Base-by-base conservation (phyloP, 2,329 filamentous ascomycete genomes). In the Apiospora phragmitis region DNA sequence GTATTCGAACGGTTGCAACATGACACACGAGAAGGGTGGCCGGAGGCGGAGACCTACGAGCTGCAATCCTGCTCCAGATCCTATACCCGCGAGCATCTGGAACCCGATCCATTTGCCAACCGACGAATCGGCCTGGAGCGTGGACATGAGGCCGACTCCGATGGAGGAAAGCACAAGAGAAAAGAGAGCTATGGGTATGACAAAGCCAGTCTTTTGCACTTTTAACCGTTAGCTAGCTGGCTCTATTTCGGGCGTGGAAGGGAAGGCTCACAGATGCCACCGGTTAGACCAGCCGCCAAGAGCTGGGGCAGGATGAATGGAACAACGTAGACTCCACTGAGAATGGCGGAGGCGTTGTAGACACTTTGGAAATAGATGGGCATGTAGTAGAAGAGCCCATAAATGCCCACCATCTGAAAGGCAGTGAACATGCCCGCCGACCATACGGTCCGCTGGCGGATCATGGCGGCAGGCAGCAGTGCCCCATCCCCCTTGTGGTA, bases 41-140 rank as follows among this genome's bases (percentile, higher is more conserved):
- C 16, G 18, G 43, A 21, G 4, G 21, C 8, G 5, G 43, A 12
- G 45, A 18, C 21, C 9, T 4, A 49, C 45, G 2, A 32, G 81
- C 68, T 85, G 83, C 68, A 85, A 75, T 21, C 79, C 76, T 4
- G 82, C 67, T 41, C 84, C 84, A 11, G 82, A 74, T 7, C 83
- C 84, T 2, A 81, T 65, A 38, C 84, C 84, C 43, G 79, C 79
- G 43, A 85, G 69, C 38, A 80, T 79, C 75, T 84, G 83, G 72
- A 81, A 84, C 2, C 83, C 82, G 67, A 84, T 82, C 84, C 84
- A 86, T 8, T 43, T 6, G 41, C 76, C 74, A 0, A 32, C 24
- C 7, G 49, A 18, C 24, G 49, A 32, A 78, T 74, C 24, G 9
- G 47, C 47, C 4, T 5, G 72, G 67, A 24, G 80, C 80, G 45